Conservation (phyloP, 257 asterid genomes). For the Ballota nigra region DNA sequence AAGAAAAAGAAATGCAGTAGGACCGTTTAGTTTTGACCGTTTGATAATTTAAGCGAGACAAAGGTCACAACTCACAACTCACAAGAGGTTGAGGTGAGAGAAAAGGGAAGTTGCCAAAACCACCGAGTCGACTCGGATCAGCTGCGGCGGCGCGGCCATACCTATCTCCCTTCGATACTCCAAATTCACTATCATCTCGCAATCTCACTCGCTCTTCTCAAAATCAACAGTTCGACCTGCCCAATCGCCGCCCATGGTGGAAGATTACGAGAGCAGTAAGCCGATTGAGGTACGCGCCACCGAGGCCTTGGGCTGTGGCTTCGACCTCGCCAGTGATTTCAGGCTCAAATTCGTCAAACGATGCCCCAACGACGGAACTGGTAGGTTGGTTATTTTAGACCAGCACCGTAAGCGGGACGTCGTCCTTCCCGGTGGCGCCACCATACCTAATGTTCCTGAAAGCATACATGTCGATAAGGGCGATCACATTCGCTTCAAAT, state of each 20-base stretch:
- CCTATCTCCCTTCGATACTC: background rate
- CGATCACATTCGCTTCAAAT: slow-evolving; percentile 85
- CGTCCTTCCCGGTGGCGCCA: slow-evolving; percentile 71
- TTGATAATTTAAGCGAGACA: background rate
- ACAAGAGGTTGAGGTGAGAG: background rate
- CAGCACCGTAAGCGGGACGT: slow-evolving; percentile 55
- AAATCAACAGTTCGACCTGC: background rate
- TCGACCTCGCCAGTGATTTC: slow-evolving; percentile 98
- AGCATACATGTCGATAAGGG: slow-evolving; percentile 85
- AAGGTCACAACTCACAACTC: background rate
- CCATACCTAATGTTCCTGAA: slow-evolving; percentile 68
- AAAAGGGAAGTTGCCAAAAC: background rate
- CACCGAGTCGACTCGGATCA: background rate
- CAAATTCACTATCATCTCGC: background rate
- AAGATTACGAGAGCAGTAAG: slow-evolving; percentile 40
- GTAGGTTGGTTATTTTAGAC: slow-evolving; percentile 70
- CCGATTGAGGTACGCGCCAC: slow-evolving; percentile 69
- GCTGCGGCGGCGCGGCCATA: slow-evolving; percentile 6
- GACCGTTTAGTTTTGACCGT: background rate
- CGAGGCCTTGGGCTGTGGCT: slow-evolving; percentile 89
- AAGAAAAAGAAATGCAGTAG: background rate
- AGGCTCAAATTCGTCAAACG: slow-evolving; percentile 80
- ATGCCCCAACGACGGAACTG: slow-evolving; percentile 54
- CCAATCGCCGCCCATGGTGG: slow-evolving; percentile 31
- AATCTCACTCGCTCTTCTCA: background rate